Base-by-base conservation (phyloP, 176 grass and related monocot genomes). In the Oryza punctata region DNA sequence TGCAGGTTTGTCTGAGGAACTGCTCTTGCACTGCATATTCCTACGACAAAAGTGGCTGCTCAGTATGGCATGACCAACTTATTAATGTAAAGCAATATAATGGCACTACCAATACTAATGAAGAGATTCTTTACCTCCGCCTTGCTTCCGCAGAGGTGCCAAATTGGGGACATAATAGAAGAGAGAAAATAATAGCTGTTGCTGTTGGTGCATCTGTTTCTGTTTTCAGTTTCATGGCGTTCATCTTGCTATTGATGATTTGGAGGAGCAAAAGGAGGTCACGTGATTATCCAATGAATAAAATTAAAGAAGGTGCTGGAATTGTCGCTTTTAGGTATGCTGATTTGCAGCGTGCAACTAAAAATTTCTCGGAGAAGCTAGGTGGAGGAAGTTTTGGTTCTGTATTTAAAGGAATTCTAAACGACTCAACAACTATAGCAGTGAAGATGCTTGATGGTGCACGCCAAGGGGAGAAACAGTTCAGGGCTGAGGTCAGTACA, bases 41-140 rank as follows among this genome's bases (percentile, higher is more conserved):
- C 21, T 86, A 82, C 35, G 33, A 10, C 25, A 57, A 19, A 57
- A 67, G 5, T 35, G 76, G 63, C 0, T 91, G 80, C n/a, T 81
- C 24, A 16, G 25, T 84, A 16, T 91, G 89, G 85, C 73, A 84
- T 67, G 49, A 19, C 0, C 49, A 52, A 52, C 49, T 52, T 52
- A 52, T 52, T 18, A 52, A 52, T 52, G 80, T 64, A 26, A 57
- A 87, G 14, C 11, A 23, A 41, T 15, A 26, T n/a, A 81, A 67
- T 69, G 37, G 24, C 30, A 49, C 25, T 46, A 27, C 38, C 9
- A 23, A 5, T 41, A 40, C 33, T 24, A 33, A 37, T 10, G 84
- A 26, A 69, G 85, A 78, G 35, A 76, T 85, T 28, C 69, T 91
- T 12, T 84, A 91, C 30, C 85, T 91, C 75, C 89, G 89, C 2